Evolutionary conservation across 129 eudicot genomes (phyloP).

Genomic region (Helianthus annuus): HanXRQr2.0-SUNRISE NC_035441.2:94303891-94304390

Average conservation of each 20-base stretch:
- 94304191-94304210: conserved; percentile 82
- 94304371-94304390: conserved; percentile 62
- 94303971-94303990: conserved; percentile 74
- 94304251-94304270: conserved; percentile 92
- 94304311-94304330: conserved; percentile 71
- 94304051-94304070: conserved; percentile 76
- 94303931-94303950: neutral
- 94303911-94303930: too few species aligned
- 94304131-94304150: conserved; percentile 78
- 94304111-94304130: conserved; percentile 86
- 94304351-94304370: conserved; percentile 45
- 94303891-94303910: too few species aligned
- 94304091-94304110: conserved; percentile 96
- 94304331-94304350: conserved; percentile 61
- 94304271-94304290: conserved; percentile 58
- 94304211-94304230: conserved; percentile 61
- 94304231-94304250: conserved; percentile 64
- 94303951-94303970: conserved; percentile 77
- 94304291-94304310: conserved; percentile 75
- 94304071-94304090: conserved; percentile 45
- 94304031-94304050: conserved; percentile 80
- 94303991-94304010: conserved; percentile 84
- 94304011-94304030: conserved; percentile 77
- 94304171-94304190: conserved; percentile 52
- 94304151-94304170: conserved; percentile 56